Conservation (phyloP, 164 flowering plant species). For the Berberis thunbergii region DNA sequence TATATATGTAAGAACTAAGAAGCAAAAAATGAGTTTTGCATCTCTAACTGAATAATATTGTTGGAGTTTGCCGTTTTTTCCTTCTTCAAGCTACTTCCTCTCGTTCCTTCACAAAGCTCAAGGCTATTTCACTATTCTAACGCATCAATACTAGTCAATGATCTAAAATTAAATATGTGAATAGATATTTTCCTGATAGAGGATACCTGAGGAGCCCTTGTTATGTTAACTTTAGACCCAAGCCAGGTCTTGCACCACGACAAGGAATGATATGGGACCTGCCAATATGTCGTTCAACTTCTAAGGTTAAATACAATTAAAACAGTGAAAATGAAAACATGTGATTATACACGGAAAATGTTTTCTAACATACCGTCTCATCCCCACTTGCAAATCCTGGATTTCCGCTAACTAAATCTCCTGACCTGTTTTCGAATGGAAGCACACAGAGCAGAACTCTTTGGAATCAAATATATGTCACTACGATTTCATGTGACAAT, state of each 20-base stretch:
- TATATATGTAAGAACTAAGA: too few relatives aligned
- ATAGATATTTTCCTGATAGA: too few relatives aligned
- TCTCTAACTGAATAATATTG: too few relatives aligned
- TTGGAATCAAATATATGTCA: neutral
- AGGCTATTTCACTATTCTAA: too few relatives aligned
- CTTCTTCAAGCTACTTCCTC: too few relatives aligned
- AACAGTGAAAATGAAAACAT: neutral
- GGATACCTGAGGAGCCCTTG: constrained; percentile 95
- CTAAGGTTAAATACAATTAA: neutral
- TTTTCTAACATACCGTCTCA: constrained; percentile 64
- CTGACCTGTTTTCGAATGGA: constrained; percentile 47
- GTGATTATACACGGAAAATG: neutral
- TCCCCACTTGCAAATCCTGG: constrained; percentile 90
- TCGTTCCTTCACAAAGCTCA: too few relatives aligned
- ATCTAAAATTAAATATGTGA: too few relatives aligned
- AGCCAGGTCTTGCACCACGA: constrained; percentile 99
- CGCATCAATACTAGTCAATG: too few relatives aligned
- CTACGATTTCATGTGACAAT: neutral
- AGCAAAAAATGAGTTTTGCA: too few relatives aligned
- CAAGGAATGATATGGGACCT: constrained; percentile 94
- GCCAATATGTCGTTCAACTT: constrained; percentile 8
- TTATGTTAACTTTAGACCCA: constrained; percentile 85
- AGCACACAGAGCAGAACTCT: neutral
- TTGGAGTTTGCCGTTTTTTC: too few relatives aligned
- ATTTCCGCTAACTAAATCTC: constrained; percentile 71